Percentiles rank a stretch among this genome's conserved stretches.
phyloP scores from a whole-genome alignment of 2,329 filamentous ascomycete species.

The Paraconiothyrium brasiliense region DNA sequence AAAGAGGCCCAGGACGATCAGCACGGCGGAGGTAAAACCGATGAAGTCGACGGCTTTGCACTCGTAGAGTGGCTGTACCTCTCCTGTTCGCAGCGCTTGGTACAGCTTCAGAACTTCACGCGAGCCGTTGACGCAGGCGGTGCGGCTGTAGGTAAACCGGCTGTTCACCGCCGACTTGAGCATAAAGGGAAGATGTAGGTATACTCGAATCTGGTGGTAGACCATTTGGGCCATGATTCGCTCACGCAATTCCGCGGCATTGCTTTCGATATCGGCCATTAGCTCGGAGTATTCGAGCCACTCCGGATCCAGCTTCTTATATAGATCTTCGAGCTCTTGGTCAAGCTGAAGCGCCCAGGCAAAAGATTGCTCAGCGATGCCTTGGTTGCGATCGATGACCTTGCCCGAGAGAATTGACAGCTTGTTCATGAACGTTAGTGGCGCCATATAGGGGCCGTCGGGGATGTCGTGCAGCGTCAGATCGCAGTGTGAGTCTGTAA shows the following conservation, averaged over 20 bases:
- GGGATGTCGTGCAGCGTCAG: conserved; percentile 39
- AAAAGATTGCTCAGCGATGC: conserved; percentile 45
- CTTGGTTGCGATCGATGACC: conserved; percentile 56
- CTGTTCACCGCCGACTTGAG: conserved; percentile 49
- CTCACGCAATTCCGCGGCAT: conserved; percentile 50
- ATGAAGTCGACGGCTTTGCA: conserved; percentile 60
- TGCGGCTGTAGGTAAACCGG: conserved; percentile 51
- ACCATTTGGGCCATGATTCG: conserved; percentile 54
- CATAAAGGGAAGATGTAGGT: conserved; percentile 59
- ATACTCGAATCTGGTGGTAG: conserved; percentile 57
- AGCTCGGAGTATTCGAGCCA: conserved; percentile 52
- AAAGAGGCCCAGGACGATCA: conserved; percentile 55
- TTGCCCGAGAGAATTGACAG: conserved; percentile 52
- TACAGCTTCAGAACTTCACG: conserved; percentile 54
- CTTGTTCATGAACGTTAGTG: conserved; percentile 45
- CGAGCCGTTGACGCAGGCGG: conserved; percentile 52
- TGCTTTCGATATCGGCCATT: conserved; percentile 37
- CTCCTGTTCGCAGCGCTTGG: conserved; percentile 48
- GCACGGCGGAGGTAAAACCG: conserved; percentile 56
- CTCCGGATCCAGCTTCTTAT: conserved; percentile 46
- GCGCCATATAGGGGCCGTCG: conserved; percentile 39
- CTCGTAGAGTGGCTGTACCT: conserved; percentile 52
- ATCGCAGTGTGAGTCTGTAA: conserved; percentile 52
- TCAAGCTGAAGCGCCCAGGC: conserved; percentile 54
- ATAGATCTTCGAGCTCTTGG: conserved; percentile 54